Conservation (phyloP, 2,329 filamentous ascomycete genomes). For the Monosporascus cannonballus region DNA sequence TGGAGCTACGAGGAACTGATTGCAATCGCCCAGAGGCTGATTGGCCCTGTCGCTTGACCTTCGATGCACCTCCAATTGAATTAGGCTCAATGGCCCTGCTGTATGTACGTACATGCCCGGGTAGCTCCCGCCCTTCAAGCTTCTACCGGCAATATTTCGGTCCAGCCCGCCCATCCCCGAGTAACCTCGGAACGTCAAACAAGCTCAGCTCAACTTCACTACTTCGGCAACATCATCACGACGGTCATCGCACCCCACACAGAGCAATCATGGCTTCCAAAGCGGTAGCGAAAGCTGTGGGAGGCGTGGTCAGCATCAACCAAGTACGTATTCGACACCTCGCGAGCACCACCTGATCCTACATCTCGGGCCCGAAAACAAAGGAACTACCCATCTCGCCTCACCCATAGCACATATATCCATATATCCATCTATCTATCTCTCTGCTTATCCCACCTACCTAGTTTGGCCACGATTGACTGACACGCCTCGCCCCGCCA, state of each 20-base stretch:
- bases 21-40: neutral
- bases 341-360: neutral
- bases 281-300: conserved; percentile 49
- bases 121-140: neutral
- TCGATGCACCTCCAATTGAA: neutral
- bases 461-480: neutral
- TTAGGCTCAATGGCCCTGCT: neutral
- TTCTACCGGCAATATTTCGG: neutral
- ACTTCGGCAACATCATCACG: conserved; percentile 12
- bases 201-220: conserved; percentile 14
- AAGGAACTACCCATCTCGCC: neutral
- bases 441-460: neutral
- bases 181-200: conserved; percentile 9
- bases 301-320: conserved; percentile 48
- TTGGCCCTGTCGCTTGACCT: neutral
- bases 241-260: conserved; percentile 12
- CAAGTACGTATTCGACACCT: conserved; percentile 41
- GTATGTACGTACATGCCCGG: too few relatives aligned
- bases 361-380: neutral
- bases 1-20: neutral
- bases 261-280: conserved; percentile 54
- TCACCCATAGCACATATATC: neutral
- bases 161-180: conserved; percentile 11
- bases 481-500: conserved; percentile 9
- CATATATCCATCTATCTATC: too few relatives aligned